These are phyloP conservation scores for Panellus pusillus DNA, from an alignment of 768 basidiomycete species.

Conservation along the genomic window DNA sequence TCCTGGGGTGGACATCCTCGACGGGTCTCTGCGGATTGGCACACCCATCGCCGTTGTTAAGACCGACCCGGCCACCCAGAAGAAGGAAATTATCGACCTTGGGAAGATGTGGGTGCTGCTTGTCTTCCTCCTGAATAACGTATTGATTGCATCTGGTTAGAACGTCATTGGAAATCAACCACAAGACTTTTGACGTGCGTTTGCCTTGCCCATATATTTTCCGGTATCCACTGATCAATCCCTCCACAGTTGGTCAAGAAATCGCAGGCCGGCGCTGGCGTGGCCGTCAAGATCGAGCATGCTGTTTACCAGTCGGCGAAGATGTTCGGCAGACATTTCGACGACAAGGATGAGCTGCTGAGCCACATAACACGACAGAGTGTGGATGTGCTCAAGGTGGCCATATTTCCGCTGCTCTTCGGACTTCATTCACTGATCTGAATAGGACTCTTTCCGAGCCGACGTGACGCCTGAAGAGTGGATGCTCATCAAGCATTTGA, in stretches of 20 bases:
- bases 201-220: background rate
- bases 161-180: constrained; percentile 96
- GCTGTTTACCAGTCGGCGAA: constrained; percentile 94
- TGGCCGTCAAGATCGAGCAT: constrained; percentile 98
- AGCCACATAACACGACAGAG: constrained; percentile 90
- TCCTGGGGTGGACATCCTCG: constrained; percentile 96
- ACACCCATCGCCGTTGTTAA: constrained; percentile 96
- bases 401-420: background rate
- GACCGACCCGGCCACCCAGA: constrained; percentile 81
- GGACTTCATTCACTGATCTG: background rate
- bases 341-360: constrained; percentile 91
- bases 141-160: constrained; percentile 40
- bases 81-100: constrained; percentile 87
- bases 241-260: constrained; percentile 79
- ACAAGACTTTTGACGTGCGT: constrained; percentile 80
- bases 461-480: constrained; percentile 92
- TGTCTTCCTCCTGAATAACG: background rate
- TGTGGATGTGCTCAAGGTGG: constrained; percentile 93
- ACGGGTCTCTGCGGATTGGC: constrained; percentile 86
- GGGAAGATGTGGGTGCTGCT: constrained; percentile 81
- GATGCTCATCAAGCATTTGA: constrained; percentile 86
- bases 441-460: constrained; percentile 78
- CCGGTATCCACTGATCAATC: background rate
- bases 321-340: constrained; percentile 95
- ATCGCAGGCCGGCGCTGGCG: constrained; percentile 91